Evolutionary conservation across 306 rosid species (phyloP).

Genomic region (Elaeagnus macrophylla): DNA sequence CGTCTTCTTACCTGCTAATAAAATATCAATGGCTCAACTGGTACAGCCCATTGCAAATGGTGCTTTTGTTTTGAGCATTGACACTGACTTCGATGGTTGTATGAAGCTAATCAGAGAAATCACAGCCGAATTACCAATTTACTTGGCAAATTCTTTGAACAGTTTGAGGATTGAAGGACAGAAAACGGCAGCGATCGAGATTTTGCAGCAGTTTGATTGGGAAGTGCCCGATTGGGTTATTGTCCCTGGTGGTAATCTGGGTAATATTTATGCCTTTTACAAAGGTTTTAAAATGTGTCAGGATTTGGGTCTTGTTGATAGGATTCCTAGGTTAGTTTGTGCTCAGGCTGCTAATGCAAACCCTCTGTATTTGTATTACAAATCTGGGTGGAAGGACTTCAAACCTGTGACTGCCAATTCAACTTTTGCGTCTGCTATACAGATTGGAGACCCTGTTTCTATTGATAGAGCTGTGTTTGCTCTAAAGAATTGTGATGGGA

Average conservation of each 20-base stretch:
- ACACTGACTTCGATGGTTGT: slow-evolving; percentile 77
- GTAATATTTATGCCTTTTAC: slow-evolving; percentile 72
- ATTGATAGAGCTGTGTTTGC: slow-evolving; percentile 77
- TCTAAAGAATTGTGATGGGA: slow-evolving; percentile 50
- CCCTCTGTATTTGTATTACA: slow-evolving; percentile 59
- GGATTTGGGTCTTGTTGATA: slow-evolving; percentile 62
- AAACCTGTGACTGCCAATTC: slow-evolving; percentile 44
- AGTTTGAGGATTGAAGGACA: slow-evolving; percentile 75
- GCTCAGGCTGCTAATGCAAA: slow-evolving; percentile 83
- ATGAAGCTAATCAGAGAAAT: slow-evolving; percentile 76
- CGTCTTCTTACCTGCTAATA: slow-evolving; percentile 73
- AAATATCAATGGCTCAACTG: slow-evolving; percentile 69
- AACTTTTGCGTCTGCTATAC: slow-evolving; percentile 74
- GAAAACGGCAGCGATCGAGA: slow-evolving; percentile 79
- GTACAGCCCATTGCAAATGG: slow-evolving; percentile 80
- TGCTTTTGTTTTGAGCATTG: slow-evolving; percentile 60
- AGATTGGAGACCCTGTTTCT: slow-evolving; percentile 83
- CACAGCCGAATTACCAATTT: slow-evolving; percentile 63
- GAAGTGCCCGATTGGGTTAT: slow-evolving; percentile 86
- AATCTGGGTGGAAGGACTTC: slow-evolving; percentile 56
- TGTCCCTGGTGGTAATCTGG: slow-evolving; percentile 71
- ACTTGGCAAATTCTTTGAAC: slow-evolving; percentile 67
- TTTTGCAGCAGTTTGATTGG: slow-evolving; percentile 80
- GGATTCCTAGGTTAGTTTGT: slow-evolving; percentile 65
- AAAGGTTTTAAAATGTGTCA: slow-evolving; percentile 82